Base-by-base conservation (phyloP, 2,329 filamentous ascomycete genomes). In the Sarocladiaceae sp. region DNA sequence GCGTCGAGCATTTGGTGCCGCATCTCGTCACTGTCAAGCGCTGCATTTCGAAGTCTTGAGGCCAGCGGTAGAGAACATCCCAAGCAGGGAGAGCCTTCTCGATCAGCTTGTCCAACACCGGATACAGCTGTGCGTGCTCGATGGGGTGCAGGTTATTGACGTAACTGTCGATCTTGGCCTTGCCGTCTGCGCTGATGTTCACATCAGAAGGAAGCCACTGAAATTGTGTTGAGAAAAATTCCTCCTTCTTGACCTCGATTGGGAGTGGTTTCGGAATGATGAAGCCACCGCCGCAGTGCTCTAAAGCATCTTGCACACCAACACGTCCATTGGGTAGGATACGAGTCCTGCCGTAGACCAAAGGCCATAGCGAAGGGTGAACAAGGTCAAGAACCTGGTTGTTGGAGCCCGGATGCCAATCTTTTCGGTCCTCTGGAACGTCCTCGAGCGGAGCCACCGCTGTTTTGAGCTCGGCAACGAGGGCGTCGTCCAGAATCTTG, bases 301-400 rank as follows among this genome's bases (percentile, higher is more conserved):
- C 55, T 3, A 76, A 60, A 10, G 68, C 68, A 39, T 67, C 58
- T 3, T 61, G 52, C 1, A 82, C 57, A 3, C 72, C 68, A 37
- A 71, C 62, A 2, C 57, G 55, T 33, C 55, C 59, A 36, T 66
- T 51, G 1, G 58, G 42, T 1, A 69, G 40, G 15, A 68, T 58
- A 3, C 69, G 68, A 2, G 72, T 74, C 13, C 65, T 64, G 0
- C 78, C 79, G 57, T 80, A 83, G 1, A 80, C 61, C 0, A 87
- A 63, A 0, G 84, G 82, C 56, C 76, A 87, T 6, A 87, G 68
- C 0, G 82, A 87, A 1, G 84, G 83, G 56, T 87, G 77, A 4
- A 87, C 74, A 1, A 87, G 66, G 59, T 88, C 78, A 1, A 84
- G 73, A 2, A 88, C 82, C 54, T 74, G 75, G 1, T 69, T 64